Percentiles rank a stretch among this genome's conserved stretches.
phyloP scores from a whole-genome alignment of 2,329 filamentous ascomycete genomes.

The Stromatinia cepivora region DNA sequence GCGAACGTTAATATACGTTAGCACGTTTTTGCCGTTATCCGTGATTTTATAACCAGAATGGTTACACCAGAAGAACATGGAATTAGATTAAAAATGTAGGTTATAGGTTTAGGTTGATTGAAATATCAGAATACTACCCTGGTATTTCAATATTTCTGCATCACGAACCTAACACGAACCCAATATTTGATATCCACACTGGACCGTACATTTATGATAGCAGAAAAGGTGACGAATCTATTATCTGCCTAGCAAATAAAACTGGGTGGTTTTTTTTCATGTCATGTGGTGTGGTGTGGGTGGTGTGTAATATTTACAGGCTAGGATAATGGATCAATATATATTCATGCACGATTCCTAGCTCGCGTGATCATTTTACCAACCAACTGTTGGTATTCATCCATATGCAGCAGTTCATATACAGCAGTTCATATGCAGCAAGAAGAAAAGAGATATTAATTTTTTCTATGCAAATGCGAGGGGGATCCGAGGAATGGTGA shows the following conservation, averaged over 20 bases:
- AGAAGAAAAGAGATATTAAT: not conserved
- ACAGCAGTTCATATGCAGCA: not conserved
- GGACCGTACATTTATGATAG: too few species aligned
- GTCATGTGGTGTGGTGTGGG: not conserved
- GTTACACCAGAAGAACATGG: not conserved
- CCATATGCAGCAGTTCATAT: too few species aligned
- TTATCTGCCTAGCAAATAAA: not conserved
- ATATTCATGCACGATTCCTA: not conserved
- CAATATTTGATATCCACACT: not conserved
- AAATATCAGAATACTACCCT: not conserved
- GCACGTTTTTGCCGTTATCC: too few species aligned
- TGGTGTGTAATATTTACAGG: not conserved
- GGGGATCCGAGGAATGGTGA: not conserved
- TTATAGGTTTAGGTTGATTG: not conserved
- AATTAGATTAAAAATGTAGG: not conserved
- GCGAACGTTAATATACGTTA: not conserved
- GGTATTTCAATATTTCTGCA: not conserved
- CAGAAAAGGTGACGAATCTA: not conserved
- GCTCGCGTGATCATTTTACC: not conserved
- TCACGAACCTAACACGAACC: too few species aligned
- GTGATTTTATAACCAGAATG: not conserved
- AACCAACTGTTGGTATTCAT: not conserved
- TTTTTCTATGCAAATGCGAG: not conserved
- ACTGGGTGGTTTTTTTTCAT: not conserved
- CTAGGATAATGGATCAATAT: not conserved